These are phyloP conservation scores for Teratosphaeria viscida DNA, from an alignment of 2,329 filamentous ascomycete genomes.

Conservation along the genomic window DNA sequence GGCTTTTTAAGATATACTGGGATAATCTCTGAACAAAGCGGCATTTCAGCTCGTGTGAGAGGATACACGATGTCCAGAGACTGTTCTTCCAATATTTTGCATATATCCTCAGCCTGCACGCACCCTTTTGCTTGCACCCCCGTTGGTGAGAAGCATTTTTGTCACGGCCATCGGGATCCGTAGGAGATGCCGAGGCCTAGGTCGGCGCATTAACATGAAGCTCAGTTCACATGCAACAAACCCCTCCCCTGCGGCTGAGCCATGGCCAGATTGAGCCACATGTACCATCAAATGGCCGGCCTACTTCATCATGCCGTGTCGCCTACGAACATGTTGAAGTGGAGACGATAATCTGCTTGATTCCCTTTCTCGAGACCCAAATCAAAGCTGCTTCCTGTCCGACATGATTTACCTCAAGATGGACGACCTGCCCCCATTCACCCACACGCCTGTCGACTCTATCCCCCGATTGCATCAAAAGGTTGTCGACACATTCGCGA, in stretches of 20 bases:
- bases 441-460: slow-evolving; percentile 51
- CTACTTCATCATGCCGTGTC: neutral
- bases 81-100: neutral
- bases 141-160: no score
- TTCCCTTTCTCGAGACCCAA: neutral
- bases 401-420: slow-evolving; percentile 7
- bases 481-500: slow-evolving; percentile 59
- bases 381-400: neutral
- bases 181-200: neutral
- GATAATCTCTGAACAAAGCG: neutral
- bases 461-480: slow-evolving; percentile 53
- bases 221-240: neutral
- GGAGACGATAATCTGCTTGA: neutral
- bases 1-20: neutral
- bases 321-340: neutral
- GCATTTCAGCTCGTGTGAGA: neutral
- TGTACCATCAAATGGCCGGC: neutral
- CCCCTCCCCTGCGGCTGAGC: neutral
- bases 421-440: slow-evolving; percentile 22
- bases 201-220: neutral
- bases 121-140: neutral
- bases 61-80: neutral
- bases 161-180: neutral
- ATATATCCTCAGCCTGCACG: neutral
- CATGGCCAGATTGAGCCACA: neutral